Conservation (phyloP, 768 basidiomycete species). For the Naganishia antarctica region DNA sequence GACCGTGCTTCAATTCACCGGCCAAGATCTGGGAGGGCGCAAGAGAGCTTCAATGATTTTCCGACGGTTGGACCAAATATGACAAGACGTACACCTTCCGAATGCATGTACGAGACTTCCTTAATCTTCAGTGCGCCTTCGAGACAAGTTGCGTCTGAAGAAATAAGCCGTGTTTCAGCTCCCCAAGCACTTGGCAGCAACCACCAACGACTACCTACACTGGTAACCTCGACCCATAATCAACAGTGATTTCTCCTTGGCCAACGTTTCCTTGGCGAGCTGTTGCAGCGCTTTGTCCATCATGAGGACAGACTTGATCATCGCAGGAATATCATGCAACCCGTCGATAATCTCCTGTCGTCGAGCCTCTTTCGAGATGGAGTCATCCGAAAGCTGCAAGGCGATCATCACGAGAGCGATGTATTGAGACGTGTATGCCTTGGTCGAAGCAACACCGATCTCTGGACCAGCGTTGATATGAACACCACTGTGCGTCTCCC, state of each 20-base stretch:
- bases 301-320: slow-evolving; percentile 81
- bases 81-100: slow-evolving; percentile 49
- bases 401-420: slow-evolving; percentile 97
- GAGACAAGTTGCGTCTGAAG: slow-evolving; percentile 85
- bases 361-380: slow-evolving; percentile 83
- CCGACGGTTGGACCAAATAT: background rate
- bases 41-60: slow-evolving; percentile 8
- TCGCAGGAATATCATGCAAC: slow-evolving; percentile 78
- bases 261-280: slow-evolving; percentile 68
- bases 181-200: background rate
- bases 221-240: slow-evolving; percentile 99
- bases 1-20: slow-evolving; percentile 97
- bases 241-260: slow-evolving; percentile 72
- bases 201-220: slow-evolving; percentile 38
- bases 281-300: slow-evolving; percentile 71
- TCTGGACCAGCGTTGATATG: slow-evolving; percentile 87
- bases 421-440: slow-evolving; percentile 99
- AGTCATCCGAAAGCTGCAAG: slow-evolving; percentile 94
- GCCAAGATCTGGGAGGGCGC: slow-evolving; percentile 70
- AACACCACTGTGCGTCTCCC: slow-evolving; percentile 97
- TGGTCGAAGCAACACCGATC: slow-evolving; percentile 88
- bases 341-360: slow-evolving; percentile 89
- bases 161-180: background rate
- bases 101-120: slow-evolving; percentile 80
- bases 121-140: slow-evolving; percentile 99